Percentiles rank a stretch among this genome's conserved stretches.
These are phyloP conservation scores for Pezicula radicicola DNA, from an alignment of 2,329 filamentous ascomycete genomes.

Conservation along the genomic window DNA sequence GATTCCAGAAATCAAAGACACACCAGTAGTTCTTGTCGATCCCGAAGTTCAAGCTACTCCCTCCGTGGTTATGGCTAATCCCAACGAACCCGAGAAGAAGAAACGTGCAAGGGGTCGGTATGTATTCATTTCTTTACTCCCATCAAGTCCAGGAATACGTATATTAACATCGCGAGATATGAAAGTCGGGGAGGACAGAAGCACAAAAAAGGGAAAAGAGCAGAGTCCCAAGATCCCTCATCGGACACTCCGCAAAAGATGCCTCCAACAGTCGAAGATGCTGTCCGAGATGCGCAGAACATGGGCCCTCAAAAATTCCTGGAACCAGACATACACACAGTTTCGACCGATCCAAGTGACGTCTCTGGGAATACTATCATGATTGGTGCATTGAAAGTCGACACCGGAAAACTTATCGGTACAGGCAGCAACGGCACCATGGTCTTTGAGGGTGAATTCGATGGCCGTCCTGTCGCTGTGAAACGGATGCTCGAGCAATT, in stretches of 20 bases:
- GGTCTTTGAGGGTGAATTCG: conserved; percentile 92
- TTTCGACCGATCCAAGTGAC: conserved; percentile 55
- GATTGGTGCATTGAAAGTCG: conserved; percentile 63
- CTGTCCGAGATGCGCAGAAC: conserved; percentile 56
- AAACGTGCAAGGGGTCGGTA: no score
- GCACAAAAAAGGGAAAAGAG: conserved; percentile 49
- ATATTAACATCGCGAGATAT: conserved; percentile 42
- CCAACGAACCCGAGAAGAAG: no score
- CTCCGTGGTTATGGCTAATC: conserved; percentile 2
- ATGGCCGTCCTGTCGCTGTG: conserved; percentile 88
- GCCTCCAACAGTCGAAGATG: conserved; percentile 53
- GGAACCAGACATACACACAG: conserved; percentile 60
- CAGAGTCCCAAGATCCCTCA: conserved; percentile 39
- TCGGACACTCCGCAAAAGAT: conserved; percentile 37
- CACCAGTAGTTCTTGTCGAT: no score
- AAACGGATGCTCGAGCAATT: conserved; percentile 97
- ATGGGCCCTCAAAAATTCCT: conserved; percentile 49
- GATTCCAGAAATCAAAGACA: no score
- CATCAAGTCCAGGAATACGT: conserved; percentile 30
- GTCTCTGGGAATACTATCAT: conserved; percentile 57
- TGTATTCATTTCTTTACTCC: no score
- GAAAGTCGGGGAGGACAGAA: conserved; percentile 70
- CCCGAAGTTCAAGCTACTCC: not conserved
- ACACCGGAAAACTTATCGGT: conserved; percentile 60
- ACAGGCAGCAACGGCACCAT: conserved; percentile 96